Conservation (phyloP, 2,329 filamentous ascomycete species). For the Cercospora berteroae region DNA sequence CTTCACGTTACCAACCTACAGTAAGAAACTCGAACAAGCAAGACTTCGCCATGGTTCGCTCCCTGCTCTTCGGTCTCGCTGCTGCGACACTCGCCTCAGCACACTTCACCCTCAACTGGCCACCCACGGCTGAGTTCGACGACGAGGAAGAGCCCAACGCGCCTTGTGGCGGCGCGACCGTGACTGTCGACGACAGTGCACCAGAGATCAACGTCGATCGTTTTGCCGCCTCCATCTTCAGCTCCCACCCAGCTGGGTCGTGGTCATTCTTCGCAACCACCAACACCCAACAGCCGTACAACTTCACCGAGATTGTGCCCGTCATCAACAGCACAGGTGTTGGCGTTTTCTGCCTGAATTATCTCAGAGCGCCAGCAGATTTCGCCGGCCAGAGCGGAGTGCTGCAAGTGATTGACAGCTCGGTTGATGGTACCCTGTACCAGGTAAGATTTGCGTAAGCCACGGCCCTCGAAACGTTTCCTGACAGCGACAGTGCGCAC, state of each 20-base stretch:
- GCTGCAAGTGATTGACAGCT: slow-evolving; percentile 34
- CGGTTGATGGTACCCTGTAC: slow-evolving; percentile 34
- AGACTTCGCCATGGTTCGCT: slow-evolving; percentile 26
- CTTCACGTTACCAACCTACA: not conserved
- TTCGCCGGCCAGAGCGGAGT: slow-evolving; percentile 33
- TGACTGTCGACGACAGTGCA: slow-evolving; percentile 26
- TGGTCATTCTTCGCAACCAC: slow-evolving; percentile 34
- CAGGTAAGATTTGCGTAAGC: slow-evolving; percentile 27
- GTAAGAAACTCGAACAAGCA: not conserved
- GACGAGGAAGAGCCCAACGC: slow-evolving; percentile 31
- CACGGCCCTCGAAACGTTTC: not conserved
- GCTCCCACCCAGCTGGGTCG: slow-evolving; percentile 30
- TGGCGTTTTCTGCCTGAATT: slow-evolving; percentile 33
- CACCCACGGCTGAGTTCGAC: slow-evolving; percentile 34
- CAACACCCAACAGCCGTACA: slow-evolving; percentile 32
- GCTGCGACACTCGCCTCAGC: slow-evolving; percentile 38
- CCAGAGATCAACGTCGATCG: slow-evolving; percentile 32
- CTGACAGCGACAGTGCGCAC: slow-evolving; percentile 29
- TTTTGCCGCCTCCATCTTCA: slow-evolving; percentile 32
- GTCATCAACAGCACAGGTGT: slow-evolving; percentile 30
- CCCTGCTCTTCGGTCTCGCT: slow-evolving; percentile 29
- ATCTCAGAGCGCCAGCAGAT: slow-evolving; percentile 28
- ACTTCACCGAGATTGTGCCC: slow-evolving; percentile 33
- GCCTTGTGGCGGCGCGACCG: slow-evolving; percentile 33
- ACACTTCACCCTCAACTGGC: slow-evolving; percentile 46